Percentiles rank a stretch among this genome's conserved stretches.
phyloP scores from a whole-genome alignment of 1,139 yeast species.

The Taphrina communis region DNA sequence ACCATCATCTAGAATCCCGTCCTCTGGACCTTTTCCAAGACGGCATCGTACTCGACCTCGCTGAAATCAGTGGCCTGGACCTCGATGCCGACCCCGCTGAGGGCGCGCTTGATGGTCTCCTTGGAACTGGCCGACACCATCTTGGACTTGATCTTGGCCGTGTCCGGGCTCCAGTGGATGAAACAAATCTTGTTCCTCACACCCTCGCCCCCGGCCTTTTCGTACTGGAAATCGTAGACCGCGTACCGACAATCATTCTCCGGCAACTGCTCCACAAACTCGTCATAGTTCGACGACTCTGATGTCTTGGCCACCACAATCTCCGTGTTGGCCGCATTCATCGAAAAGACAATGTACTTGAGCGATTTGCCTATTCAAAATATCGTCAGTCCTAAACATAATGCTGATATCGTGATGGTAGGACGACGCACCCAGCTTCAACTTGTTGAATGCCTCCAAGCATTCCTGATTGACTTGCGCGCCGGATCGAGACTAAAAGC shows the following conservation, averaged over 20 bases:
- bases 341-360: constrained; percentile 79
- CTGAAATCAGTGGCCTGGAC: constrained; percentile 97
- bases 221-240: constrained; percentile 94
- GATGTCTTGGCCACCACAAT: constrained; percentile 89
- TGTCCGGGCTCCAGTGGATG: constrained; percentile 83
- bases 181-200: constrained; percentile 58
- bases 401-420: neutral
- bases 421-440: constrained; percentile 70
- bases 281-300: constrained; percentile 73
- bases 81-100: constrained; percentile 91
- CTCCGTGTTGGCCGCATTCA: constrained; percentile 85
- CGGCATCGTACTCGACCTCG: constrained; percentile 93
- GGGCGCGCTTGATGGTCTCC: constrained; percentile 96
- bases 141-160: constrained; percentile 88
- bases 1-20: constrained; percentile 36
- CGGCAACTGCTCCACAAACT: constrained; percentile 83
- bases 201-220: constrained; percentile 87
- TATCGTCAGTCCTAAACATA: neutral
- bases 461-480: constrained; percentile 97
- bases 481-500: constrained; percentile 51
- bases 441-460: constrained; percentile 87
- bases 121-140: constrained; percentile 98
- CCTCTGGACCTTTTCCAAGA: constrained; percentile 85
- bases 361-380: constrained; percentile 59
- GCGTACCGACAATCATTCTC: constrained; percentile 97